Evolutionary conservation across 2,329 filamentous ascomycete species (phyloP), one percentile per base, ranked within the genome.

Genomic region (Drechslera avenae): DNA sequence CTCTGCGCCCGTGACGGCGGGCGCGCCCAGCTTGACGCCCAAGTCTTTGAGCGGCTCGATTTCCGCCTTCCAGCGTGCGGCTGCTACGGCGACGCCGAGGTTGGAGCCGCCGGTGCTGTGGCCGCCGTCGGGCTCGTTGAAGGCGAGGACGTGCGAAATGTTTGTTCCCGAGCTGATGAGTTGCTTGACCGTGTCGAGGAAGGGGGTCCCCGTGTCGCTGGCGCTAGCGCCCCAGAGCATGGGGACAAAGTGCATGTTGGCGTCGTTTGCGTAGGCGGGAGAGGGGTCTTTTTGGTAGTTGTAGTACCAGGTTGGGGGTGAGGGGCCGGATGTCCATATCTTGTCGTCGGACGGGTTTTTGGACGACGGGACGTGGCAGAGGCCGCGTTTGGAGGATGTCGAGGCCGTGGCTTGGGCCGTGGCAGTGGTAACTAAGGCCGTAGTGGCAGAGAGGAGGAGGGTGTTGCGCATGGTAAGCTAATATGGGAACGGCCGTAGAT

Each of bases 281-380:
- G 85, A 83, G 1, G 89, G 88, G 3, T 72, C 67, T 16, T 78
- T 66, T 19, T 75, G 73, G 73, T 92, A 94, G 77, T 92, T 93
- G 81, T 93, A 94, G 78, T 94, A 94, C 90, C 90, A 94, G 3
- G 85, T 87, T 47, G 93, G 74, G 34, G 85, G 82, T 1, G 40
- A 52, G 14, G 81, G 83, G 31, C 77, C 79, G 5, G 9, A 79
- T n/a, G 45, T 75, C 87, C 88, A 92, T 62, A 88, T 78, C 39
- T 79, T 69, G 74, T 90, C 84, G 73, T 93, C 89, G 13, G 76
- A 52, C 0, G 83, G 79, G 49, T 79, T 75, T 1, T 81, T 68
- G 4, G 74, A 56, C 52, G 84, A 82, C 5, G 83, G 80, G 14
- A 89, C 82, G 72, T 86, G 89, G 64, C 85, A 82, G 44, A 94